phyloP scores from a whole-genome alignment of 2,329 filamentous ascomycete genomes.

The Aspergillus vadensis region DNA sequence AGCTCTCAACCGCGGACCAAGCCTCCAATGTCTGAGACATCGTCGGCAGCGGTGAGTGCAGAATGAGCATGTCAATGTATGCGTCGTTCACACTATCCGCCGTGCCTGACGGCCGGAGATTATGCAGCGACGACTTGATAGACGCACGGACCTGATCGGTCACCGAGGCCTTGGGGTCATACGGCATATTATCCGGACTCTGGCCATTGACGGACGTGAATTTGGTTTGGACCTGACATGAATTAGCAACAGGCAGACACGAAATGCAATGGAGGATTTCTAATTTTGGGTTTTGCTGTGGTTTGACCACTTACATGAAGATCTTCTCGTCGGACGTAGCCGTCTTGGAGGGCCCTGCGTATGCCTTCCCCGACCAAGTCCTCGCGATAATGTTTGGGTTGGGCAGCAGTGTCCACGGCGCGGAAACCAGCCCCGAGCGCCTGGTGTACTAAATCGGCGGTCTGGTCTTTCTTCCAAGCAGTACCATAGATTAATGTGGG shows the following conservation, averaged over 20 bases:
- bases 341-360: constrained; percentile 60
- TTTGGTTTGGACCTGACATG: constrained; percentile 73
- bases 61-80: constrained; percentile 61
- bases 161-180: constrained; percentile 60
- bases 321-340: constrained; percentile 59
- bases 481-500: constrained; percentile 71
- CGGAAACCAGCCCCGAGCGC: constrained; percentile 71
- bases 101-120: constrained; percentile 51
- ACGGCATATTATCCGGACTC: constrained; percentile 62
- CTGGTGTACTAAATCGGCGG: constrained; percentile 66
- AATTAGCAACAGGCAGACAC: neutral
- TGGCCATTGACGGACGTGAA: constrained; percentile 69
- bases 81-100: constrained; percentile 39
- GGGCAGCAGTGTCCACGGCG: constrained; percentile 75
- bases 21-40: constrained; percentile 60
- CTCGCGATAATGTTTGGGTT: constrained; percentile 78
- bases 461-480: constrained; percentile 78
- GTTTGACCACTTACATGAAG: constrained; percentile 58
- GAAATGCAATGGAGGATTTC: neutral
- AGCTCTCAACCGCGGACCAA: constrained; percentile 67
- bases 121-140: constrained; percentile 65
- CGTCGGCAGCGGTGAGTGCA: constrained; percentile 59
- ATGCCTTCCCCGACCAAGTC: constrained; percentile 69
- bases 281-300: neutral
- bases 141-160: constrained; percentile 68